Evolutionary conservation across 225 moss, liverwort and hornwort genomes (phyloP), one percentile per base, ranked within the genome.

Genomic region (Marchantia polymorpha): DNA sequence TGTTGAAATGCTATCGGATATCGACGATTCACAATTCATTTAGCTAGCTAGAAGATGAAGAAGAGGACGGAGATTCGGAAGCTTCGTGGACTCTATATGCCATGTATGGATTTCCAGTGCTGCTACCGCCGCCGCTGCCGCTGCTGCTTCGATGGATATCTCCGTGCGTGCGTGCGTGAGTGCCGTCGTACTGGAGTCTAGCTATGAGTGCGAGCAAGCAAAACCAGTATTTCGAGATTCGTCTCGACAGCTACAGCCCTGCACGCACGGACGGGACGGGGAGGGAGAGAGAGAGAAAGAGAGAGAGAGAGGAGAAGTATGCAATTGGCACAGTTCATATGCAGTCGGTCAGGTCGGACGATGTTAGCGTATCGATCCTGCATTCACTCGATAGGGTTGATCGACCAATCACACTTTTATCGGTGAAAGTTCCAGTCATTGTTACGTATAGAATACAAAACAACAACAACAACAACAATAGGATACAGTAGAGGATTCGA

Each of bases 131-230:
- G 39, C 39, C 39, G 39, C 39, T 5, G 39, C 39, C 39, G 5
- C 39, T 39, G 39, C 39, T 39, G 60, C 19, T 17, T 23, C 17
- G 69, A 69, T 69, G 46, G 47, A 72, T 54, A 76, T 58, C 16
- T 76, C 76, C 48, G 76, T 76, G 27, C 55, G 30, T 76, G 76
- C 75, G 76, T 39, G 60, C 31, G 13, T 75, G 75, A 14, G 25
- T 17, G 75, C 75, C 12, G 59, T 29, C 26, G 58, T 12, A 76
- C n/a, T 60, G 60, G 31, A 19, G 54, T 55, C 17, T 54, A 49
- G n/a, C n/a, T 22, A 14, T 20, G 9, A 10, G 20, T 51, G 12
- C 16, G 46, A 71, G 73, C 26, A 53, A 73, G 48, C 72, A 73
- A n/a, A 53, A 0, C 25, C 26, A n/a, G 64, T 25, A 64, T 39